Evolutionary conservation across 805 yeast species (phyloP).

Genomic region (Candida quercuum): DNA sequence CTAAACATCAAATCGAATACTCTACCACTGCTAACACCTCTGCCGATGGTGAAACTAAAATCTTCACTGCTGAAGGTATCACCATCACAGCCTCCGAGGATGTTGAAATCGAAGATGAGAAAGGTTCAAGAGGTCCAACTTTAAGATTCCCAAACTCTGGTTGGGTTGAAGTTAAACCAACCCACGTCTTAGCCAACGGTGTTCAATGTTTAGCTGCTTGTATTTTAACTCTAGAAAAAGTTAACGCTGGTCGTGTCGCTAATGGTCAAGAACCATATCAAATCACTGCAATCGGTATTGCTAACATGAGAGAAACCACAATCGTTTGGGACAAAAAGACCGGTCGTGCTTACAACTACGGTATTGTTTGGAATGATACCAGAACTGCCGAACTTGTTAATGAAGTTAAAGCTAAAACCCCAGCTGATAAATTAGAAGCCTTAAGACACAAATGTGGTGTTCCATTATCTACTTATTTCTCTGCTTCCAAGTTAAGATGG

Average conservation of each 20-base stretch:
- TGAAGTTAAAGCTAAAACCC: constrained; percentile 48
- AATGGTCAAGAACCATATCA: constrained; percentile 48
- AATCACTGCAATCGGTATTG: constrained; percentile 76
- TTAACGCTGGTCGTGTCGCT: constrained; percentile 43
- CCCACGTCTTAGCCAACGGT: constrained; percentile 73
- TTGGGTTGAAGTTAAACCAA: constrained; percentile 94
- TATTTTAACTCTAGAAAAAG: constrained; percentile 47
- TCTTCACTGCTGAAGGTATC: constrained; percentile 71
- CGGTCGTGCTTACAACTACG: constrained; percentile 77
- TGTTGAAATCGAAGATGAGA: constrained; percentile 55
- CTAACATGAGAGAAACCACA: constrained; percentile 95
- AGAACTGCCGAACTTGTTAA: constrained; percentile 72
- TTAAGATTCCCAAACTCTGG: constrained; percentile 75
- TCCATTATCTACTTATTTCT: constrained; percentile 86
- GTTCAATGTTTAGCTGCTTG: constrained; percentile 72
- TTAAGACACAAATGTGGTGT: constrained; percentile 71
- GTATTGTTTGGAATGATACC: constrained; percentile 95
- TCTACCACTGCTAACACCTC: constrained; percentile 58
- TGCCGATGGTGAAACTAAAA: constrained; percentile 45
- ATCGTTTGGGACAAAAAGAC: constrained; percentile 81
- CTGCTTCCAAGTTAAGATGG: constrained; percentile 89
- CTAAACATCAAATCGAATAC: constrained; percentile 88
- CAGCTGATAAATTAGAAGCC: constrained; percentile 49
- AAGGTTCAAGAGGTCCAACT: constrained; percentile 53
- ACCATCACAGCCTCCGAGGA: constrained; percentile 52